Evolutionary conservation across 345 rosid genomes (phyloP).

Genomic region (Lagerstroemia speciosa): DNA sequence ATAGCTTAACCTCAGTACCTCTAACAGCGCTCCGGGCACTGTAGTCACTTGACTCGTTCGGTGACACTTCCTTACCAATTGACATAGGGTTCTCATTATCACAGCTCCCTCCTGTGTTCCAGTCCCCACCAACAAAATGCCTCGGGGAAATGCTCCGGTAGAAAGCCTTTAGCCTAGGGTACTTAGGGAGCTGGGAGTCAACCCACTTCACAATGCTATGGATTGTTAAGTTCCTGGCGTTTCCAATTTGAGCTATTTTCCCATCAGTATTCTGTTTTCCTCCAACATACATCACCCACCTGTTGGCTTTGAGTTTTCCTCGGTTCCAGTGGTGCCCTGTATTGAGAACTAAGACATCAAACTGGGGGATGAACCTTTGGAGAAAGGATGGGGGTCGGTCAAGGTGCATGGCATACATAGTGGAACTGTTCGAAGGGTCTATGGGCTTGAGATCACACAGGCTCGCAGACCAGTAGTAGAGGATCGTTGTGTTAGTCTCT

Average conservation of each 20-base stretch:
- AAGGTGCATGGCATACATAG: constrained; percentile 46
- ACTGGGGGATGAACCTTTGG: constrained; percentile 17
- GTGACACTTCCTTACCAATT: constrained; percentile 29
- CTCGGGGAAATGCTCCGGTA: constrained; percentile 38
- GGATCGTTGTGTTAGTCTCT: constrained; percentile 44
- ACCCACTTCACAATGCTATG: constrained; percentile 42
- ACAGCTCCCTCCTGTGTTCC: constrained; percentile 46
- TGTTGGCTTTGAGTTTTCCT: constrained; percentile 30
- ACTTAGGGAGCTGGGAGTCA: constrained; percentile 27
- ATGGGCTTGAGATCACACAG: constrained; percentile 38
- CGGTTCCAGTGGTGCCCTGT: constrained; percentile 57
- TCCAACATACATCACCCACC: constrained; percentile 42
- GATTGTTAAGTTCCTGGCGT: constrained; percentile 40
- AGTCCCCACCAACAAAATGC: constrained; percentile 41
- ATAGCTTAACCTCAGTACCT: constrained; percentile 20
- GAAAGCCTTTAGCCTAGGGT: constrained; percentile 29
- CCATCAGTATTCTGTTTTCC: constrained; percentile 27
- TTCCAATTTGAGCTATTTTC: constrained; percentile 19
- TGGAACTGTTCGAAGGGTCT: constrained; percentile 17
- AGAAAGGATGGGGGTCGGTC: constrained; percentile 45
- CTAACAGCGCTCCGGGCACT: constrained; percentile 14
- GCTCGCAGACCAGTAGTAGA: constrained; percentile 50
- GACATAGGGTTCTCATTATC: constrained; percentile 31
- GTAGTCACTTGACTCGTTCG: constrained; percentile 17
- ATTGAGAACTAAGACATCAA: constrained; percentile 41